Base-by-base conservation (phyloP, 495 filamentous ascomycete genomes). In the Neurospora discreta region DNA sequence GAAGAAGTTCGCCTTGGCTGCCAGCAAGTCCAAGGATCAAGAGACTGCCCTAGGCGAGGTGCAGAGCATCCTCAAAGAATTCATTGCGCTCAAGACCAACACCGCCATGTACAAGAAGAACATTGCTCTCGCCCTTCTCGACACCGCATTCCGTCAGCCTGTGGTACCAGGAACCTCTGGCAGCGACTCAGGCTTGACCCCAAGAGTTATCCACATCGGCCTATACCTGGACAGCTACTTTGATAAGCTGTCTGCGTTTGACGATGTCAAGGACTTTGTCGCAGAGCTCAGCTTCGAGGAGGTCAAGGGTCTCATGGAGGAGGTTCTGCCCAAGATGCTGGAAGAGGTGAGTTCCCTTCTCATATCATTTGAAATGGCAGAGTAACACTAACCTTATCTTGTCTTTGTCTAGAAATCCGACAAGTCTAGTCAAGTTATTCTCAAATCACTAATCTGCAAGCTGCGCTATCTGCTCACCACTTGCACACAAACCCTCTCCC, bases 61-160 rank as follows among this genome's bases (percentile, higher is more conserved):
- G 2, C 75, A 79, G 40, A 39, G 16, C 30, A 68, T 77, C 2
- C 73, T 80, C 1, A 74, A 78, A 20, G 70, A 75, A 33, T 78
- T 78, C 60, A 74, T 81, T 23, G 72, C 77, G 2, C 71, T 76
- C 15, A 77, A 76, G 39, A 70, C 71, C 38, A 75, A 74, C 26
- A 75, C 68, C n/a, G 74, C 67, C 5, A 81, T 79, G 78, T 79
- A 80, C 74, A 78, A 75, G 68, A 81, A 82, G 69, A 81, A 80
- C 30, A 73, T 81, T 36, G 75, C 72, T 67, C 40, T 78, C 3
- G 75, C 75, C 30, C 69, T 77, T 10, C 67, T 78, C 15, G 77
- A 79, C 60, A 74, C 68, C 0, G 77, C 75, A 8, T 79, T 78
- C 69, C 69, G 68, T 13, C 68, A 77, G n/a, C 75, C 76, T 5